Evolutionary conservation across 495 filamentous ascomycete species (phyloP).

Genomic region (Aspergillus homomorphus): DNA sequence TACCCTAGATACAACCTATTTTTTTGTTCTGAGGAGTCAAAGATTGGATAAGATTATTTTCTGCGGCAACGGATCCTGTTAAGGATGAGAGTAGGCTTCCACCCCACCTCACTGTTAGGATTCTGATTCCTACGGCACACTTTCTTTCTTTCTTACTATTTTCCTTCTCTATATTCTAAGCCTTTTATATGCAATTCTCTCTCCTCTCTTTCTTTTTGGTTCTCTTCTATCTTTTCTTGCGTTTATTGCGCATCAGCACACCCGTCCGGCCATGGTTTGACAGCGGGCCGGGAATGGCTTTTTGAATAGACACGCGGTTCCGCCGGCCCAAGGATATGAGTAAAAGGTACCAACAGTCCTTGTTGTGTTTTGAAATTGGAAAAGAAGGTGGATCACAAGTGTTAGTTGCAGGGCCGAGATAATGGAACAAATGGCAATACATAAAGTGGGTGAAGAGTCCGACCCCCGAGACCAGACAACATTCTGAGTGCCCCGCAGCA

Average conservation of each 20-base stretch:
- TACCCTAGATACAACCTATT: too few relatives aligned
- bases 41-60: not conserved
- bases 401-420: not conserved
- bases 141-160: not conserved
- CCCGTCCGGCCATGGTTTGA: slow-evolving; percentile 16
- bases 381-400: not conserved
- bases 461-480: not conserved
- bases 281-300: slow-evolving; percentile 21
- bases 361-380: too few relatives aligned
- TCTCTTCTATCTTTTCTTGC: not conserved
- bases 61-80: slow-evolving; percentile 16
- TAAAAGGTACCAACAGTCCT: not conserved
- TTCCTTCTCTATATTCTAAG: too few relatives aligned
- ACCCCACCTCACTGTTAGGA: too few relatives aligned
- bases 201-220: not conserved
- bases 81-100: too few relatives aligned
- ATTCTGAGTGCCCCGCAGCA: slow-evolving; percentile 3
- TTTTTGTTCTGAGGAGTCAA: not conserved
- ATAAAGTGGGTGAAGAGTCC: not conserved
- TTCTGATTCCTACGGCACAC: too few relatives aligned
- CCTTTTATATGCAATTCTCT: too few relatives aligned
- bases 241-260: not conserved
- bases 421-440: not conserved
- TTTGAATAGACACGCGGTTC: slow-evolving; percentile 13
- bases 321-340: slow-evolving; percentile 10